Base-by-base conservation (phyloP, 1,284 basidiomycete genomes). In the Ustilago vetiveriae region DNA sequence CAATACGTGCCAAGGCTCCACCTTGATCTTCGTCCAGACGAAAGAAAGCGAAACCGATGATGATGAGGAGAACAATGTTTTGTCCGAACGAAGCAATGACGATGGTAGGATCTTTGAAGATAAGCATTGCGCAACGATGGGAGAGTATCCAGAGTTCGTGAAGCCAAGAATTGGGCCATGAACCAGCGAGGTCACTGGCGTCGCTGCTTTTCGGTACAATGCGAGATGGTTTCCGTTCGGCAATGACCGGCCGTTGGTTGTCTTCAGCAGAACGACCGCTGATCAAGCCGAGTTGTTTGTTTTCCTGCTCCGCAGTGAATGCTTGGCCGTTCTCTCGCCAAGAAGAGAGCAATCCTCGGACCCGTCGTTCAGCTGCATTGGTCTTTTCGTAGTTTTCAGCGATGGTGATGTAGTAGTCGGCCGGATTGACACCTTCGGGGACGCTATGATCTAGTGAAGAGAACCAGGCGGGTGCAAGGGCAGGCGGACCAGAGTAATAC, bases 41-140 rank as follows among this genome's bases (percentile, higher is more conserved):
- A 43, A 74, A 74, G 32, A 74, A 75, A 17, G 72, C 71, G 10
- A 73, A 71, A 1, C 71, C 71, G 43, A 70, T 66, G 45, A 73
- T 56, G 60, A 73, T 66, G 36, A 70, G 60, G 23, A 73, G 50
- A 0, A 66, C 47, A 6, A 67, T 26, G 44, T 60, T 67, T 24
- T 67, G 64, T 6, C 54, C 67, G 10, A 74, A 60, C 13, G 58
- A 55, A 17, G 71, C 67, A 23, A 74, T 35, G 14, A 65, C 53
- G n/a, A 74, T 54, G 30, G 54, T 60, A 2, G 57, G 56, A 37
- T 75, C 64, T n/a, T 67, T 65, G 42, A 72, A 48, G 35, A 71
- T 52, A 36, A 75, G 63, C 49, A 68, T 57, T 6, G 46, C 39
- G 21, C 60, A 64, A 10, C 72, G 62, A 21, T 64, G 63, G n/a